A percentile compares a stretch with the other conserved stretches of the same genome.
phyloP scores from a whole-genome alignment of 2,329 filamentous ascomycete species.

The Ceratocystis harringtonii region DNA sequence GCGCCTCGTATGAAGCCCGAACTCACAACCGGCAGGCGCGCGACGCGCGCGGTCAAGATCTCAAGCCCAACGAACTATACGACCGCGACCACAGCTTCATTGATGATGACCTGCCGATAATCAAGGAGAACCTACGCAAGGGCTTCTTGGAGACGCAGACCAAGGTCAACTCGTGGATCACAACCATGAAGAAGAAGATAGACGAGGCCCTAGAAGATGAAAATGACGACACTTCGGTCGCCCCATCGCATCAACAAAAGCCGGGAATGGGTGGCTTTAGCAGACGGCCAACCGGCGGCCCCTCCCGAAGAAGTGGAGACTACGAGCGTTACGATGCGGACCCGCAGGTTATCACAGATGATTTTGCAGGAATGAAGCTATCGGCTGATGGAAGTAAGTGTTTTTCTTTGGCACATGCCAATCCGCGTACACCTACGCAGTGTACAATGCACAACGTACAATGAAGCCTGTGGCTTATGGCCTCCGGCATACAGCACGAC shows the following conservation, averaged over 20 bases:
- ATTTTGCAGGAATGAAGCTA: conserved; percentile 61
- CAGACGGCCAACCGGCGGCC: conserved; percentile 41
- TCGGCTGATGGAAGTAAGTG: conserved; percentile 46
- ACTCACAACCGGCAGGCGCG: conserved; percentile 24
- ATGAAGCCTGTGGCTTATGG: no score
- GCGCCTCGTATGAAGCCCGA: conserved; percentile 39
- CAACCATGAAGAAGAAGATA: conserved; percentile 77
- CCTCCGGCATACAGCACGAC: no score
- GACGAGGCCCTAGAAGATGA: conserved; percentile 74
- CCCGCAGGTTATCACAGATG: conserved; percentile 74
- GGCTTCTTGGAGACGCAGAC: conserved; percentile 89
- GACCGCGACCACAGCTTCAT: conserved; percentile 77
- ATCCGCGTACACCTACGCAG: neutral
- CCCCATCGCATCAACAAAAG: conserved; percentile 6
- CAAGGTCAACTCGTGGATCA: conserved; percentile 87
- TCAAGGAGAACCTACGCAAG: conserved; percentile 83
- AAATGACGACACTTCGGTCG: conserved; percentile 31
- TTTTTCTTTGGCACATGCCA: neutral
- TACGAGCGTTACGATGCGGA: conserved; percentile 91
- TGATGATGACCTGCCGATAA: conserved; percentile 87
- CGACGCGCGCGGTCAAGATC: conserved; percentile 27
- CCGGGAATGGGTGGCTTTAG: conserved; percentile 21
- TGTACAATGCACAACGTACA: no score
- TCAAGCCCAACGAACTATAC: conserved; percentile 38
- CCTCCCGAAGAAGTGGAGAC: conserved; percentile 61